Percentiles rank a stretch among this genome's conserved stretches.
Evolutionary conservation across 2,329 filamentous ascomycete genomes (phyloP).

Genomic region (Phyllosticta paracitricarpa): DNA sequence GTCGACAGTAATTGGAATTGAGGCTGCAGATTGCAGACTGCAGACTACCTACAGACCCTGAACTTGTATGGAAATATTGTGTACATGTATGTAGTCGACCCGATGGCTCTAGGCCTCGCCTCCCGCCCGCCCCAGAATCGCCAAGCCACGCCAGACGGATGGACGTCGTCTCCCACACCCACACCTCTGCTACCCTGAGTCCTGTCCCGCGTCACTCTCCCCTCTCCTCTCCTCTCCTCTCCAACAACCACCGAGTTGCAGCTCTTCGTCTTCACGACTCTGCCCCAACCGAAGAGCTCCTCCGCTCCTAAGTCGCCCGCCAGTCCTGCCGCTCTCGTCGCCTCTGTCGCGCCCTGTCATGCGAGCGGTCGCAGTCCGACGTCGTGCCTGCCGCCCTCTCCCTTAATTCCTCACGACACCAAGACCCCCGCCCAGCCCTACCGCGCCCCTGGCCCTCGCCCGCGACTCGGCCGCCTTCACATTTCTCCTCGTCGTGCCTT

Average conservation of each 20-base stretch:
- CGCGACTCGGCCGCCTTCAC: neutral
- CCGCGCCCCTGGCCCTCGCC: conserved; percentile 1
- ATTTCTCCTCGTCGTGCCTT: neutral
- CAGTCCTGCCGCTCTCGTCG: neutral
- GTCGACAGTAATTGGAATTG: too few relatives aligned
- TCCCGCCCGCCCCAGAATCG: neutral
- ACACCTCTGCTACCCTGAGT: neutral
- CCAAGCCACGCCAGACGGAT: neutral
- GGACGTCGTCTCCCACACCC: neutral
- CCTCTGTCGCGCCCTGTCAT: conserved; percentile 5
- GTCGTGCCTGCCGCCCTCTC: neutral
- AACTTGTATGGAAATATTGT: too few relatives aligned
- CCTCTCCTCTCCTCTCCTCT: neutral
- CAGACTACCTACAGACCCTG: too few relatives aligned
- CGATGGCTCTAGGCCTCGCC: neutral
- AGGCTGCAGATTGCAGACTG: too few relatives aligned
- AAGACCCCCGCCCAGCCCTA: conserved; percentile 3
- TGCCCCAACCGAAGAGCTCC: too few relatives aligned
- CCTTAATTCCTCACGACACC: conserved; percentile 5
- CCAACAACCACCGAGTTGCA: neutral
- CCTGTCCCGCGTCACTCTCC: neutral
- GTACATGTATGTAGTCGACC: too few relatives aligned
- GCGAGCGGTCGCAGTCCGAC: conserved; percentile 7
- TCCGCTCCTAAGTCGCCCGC: too few relatives aligned
- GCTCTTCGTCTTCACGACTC: too few relatives aligned